phyloP scores from a whole-genome alignment of 176 grass and related monocot genomes.

The Carex littledalei region DNA sequence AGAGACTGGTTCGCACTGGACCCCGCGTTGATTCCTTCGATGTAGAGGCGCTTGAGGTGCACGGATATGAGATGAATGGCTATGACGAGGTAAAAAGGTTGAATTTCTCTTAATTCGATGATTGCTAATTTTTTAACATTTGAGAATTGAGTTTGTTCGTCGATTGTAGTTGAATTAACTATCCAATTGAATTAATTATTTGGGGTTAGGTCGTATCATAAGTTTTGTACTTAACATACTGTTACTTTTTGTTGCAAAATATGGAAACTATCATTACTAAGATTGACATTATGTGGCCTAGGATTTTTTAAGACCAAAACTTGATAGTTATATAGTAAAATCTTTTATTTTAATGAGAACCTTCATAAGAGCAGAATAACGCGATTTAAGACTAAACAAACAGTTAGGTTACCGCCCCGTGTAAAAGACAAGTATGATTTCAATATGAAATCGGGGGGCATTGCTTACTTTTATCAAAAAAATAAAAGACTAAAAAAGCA shows the following conservation, averaged over 20 bases:
- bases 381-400: neutral
- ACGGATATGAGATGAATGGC: slow-evolving; percentile 24
- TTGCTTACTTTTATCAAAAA: too few relatives aligned
- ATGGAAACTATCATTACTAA: neutral
- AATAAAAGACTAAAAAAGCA: too few relatives aligned
- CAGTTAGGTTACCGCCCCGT: too few relatives aligned
- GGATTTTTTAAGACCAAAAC: neutral
- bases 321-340: neutral
- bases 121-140: neutral
- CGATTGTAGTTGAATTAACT: neutral
- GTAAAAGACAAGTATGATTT: too few relatives aligned
- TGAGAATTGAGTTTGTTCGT: neutral
- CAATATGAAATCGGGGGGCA: too few relatives aligned
- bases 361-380: neutral
- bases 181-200: neutral
- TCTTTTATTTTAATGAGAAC: neutral
- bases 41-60: slow-evolving; percentile 81
- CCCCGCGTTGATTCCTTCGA: slow-evolving; percentile 85
- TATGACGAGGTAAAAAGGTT: slow-evolving; percentile 24
- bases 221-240: neutral
- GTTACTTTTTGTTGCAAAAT: neutral
- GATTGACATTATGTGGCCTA: neutral
- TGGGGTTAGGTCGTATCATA: neutral
- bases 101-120: neutral
- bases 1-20: slow-evolving; percentile 76